phyloP scores from a whole-genome alignment of 2,329 filamentous ascomycete genomes.

The Trichoderma gracile region DNA sequence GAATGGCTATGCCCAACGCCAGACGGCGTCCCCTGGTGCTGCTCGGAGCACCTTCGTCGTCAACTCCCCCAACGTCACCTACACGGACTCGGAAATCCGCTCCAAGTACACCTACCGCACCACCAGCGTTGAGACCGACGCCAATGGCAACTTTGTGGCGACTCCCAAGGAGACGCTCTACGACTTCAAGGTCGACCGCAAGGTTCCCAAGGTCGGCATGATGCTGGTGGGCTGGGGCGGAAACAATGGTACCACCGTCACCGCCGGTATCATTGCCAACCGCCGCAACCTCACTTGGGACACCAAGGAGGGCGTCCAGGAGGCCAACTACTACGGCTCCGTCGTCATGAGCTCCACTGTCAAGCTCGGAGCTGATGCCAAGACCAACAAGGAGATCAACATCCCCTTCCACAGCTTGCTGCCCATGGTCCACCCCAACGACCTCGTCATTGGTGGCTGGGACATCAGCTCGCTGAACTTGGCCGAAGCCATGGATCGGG shows the following conservation, averaged over 20 bases:
- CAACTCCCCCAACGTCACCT: constrained; percentile 87
- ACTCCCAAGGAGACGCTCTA: constrained; percentile 87
- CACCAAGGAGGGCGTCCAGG: constrained; percentile 81
- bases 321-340: constrained; percentile 97
- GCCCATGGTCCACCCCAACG: constrained; percentile 96
- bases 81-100: constrained; percentile 83
- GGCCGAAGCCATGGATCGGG: constrained; percentile 90
- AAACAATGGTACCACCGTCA: constrained; percentile 97
- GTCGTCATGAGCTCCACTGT: constrained; percentile 96
- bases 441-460: constrained; percentile 94
- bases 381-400: constrained; percentile 87
- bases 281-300: constrained; percentile 85
- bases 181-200: constrained; percentile 96
- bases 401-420: constrained; percentile 93
- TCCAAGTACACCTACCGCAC: constrained; percentile 97
- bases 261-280: constrained; percentile 95
- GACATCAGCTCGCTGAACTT: constrained; percentile 93
- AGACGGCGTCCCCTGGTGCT: constrained; percentile 49
- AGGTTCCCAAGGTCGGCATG: constrained; percentile 88
- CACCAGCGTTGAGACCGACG: constrained; percentile 72
- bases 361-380: constrained; percentile 87
- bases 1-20: constrained; percentile 53
- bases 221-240: constrained; percentile 98
- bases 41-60: constrained; percentile 75
- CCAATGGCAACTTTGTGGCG: constrained; percentile 76